phyloP scores from a whole-genome alignment of 225 moss, liverwort and hornwort genomes.

The Pseudoscleropodium purum region DNA sequence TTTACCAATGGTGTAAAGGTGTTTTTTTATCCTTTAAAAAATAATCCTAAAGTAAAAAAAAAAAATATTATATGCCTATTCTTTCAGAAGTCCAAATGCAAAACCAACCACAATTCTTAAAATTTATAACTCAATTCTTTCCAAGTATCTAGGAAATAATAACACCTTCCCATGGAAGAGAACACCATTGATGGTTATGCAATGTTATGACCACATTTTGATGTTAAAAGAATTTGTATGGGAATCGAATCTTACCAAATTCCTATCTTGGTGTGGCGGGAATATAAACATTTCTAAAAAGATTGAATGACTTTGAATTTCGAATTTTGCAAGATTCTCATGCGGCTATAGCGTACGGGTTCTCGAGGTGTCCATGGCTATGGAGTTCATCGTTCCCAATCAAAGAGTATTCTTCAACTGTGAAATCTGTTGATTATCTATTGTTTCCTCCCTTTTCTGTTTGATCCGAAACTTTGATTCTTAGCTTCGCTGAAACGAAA shows the following conservation, averaged over 20 bases:
- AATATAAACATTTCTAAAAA: not conserved
- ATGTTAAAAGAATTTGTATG: not conserved
- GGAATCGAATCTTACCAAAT: not conserved
- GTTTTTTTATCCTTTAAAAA: not conserved
- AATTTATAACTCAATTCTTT: not conserved
- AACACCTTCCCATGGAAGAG: not conserved
- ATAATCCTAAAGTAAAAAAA: accelerated
- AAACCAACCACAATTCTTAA: not conserved
- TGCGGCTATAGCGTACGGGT: not conserved
- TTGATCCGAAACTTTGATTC: not conserved
- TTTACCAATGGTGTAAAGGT: accelerated
- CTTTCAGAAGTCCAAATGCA: accelerated
- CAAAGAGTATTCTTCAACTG: not conserved
- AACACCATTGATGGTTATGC: not conserved
- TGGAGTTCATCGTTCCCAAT: not conserved
- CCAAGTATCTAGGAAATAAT: not conserved
- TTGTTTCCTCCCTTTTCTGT: not conserved
- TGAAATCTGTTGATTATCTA: not conserved
- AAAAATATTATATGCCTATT: not conserved
- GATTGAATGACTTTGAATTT: not conserved
- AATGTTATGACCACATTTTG: not conserved
- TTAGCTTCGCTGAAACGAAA: not conserved
- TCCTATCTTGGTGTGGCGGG: not conserved
- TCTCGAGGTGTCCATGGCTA: not conserved
- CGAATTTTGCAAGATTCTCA: not conserved